Base-by-base conservation (phyloP, 2,329 filamentous ascomycete species). In the Stagonosporopsis rhizophila region DNA sequence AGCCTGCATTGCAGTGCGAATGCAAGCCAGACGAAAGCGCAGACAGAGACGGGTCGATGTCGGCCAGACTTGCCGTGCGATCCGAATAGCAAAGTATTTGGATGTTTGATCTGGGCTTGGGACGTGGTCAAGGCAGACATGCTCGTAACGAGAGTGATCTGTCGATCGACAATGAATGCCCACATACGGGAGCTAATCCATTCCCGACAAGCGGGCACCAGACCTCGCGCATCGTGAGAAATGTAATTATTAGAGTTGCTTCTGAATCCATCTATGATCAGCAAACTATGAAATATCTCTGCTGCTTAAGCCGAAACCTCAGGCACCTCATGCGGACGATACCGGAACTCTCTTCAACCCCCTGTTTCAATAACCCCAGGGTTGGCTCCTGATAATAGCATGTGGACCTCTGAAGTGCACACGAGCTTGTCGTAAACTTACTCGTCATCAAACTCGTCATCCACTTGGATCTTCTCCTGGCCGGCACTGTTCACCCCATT, bases 381-480 rank as follows among this genome's bases (percentile, higher is more conserved):
- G 27, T n/a, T 47, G 6, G 14, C 30, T 32, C 30, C 12, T 25
- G 47, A 35, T 25, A 20, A 28, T 6, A 39, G 34, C 17, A 37
- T 32, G 37, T 42, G 20, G n/a, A 39, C 53, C 35, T 34, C 44
- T 19, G 28, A 17, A 41, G 38, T 20, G 22, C 32, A 52, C n/a
- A 30, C 32, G 38, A 56, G 47, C 42, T 47, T 52, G 47, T 35
- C 47, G 47, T 30, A 7, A 48, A 47, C 37, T 44, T 56, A 51
- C 30, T 56, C 47, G 53, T 56, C 53, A 39, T 56, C 48, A 44
- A 52, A 56, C 42, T 56, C 48, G 37, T 61, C 62, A 40, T 64
- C 60, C 39, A 60, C 70, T 48, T 62, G 61, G 28, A 61, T 52
- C 42, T 64, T 59, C 12, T 52, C 61, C 39, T 56, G 48, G 9